These are phyloP conservation scores for Knoxia roxburghii DNA, from an alignment of 257 asterid species.

Conservation along the genomic window DNA sequence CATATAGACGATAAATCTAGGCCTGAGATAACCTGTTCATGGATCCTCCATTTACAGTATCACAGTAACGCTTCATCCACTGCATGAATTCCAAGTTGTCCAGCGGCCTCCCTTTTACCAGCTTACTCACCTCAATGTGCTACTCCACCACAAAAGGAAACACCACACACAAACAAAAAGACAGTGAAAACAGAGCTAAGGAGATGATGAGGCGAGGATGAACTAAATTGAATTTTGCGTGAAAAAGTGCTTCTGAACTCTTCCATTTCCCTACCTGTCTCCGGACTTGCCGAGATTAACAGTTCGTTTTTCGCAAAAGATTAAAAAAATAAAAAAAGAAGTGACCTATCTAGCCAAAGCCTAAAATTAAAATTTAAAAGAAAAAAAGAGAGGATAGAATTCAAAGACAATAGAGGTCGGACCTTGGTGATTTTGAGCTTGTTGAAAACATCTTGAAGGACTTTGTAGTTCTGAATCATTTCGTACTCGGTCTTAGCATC, in stretches of 20 bases:
- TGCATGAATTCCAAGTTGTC: slow-evolving; percentile 94
- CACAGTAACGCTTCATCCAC: slow-evolving; percentile 91
- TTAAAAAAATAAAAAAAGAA: neutral
- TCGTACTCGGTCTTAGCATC: slow-evolving; percentile 86
- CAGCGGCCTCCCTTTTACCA: slow-evolving; percentile 81
- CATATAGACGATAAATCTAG: neutral
- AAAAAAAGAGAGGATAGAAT: neutral
- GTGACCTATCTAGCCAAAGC: neutral
- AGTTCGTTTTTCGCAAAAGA: neutral
- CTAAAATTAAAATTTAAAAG: neutral
- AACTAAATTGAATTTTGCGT: neutral
- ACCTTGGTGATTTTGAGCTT: slow-evolving; percentile 85
- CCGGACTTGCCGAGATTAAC: neutral
- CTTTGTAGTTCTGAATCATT: slow-evolving; percentile 86
- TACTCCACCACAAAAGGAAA: slow-evolving; percentile 9
- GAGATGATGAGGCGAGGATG: neutral
- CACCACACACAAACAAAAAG: neutral
- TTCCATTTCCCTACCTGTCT: neutral
- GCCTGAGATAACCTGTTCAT: slow-evolving; percentile 29
- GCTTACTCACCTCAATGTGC: slow-evolving; percentile 87
- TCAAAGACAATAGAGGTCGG: neutral
- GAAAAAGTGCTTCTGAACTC: neutral
- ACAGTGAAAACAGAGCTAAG: neutral
- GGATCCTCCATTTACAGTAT: slow-evolving; percentile 53
- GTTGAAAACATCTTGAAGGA: slow-evolving; percentile 87